Evolutionary conservation across 352 stramenopile genomes (phyloP), one percentile per base, ranked within the genome.

Genomic region (Aphanomyces cochlioides): DNA sequence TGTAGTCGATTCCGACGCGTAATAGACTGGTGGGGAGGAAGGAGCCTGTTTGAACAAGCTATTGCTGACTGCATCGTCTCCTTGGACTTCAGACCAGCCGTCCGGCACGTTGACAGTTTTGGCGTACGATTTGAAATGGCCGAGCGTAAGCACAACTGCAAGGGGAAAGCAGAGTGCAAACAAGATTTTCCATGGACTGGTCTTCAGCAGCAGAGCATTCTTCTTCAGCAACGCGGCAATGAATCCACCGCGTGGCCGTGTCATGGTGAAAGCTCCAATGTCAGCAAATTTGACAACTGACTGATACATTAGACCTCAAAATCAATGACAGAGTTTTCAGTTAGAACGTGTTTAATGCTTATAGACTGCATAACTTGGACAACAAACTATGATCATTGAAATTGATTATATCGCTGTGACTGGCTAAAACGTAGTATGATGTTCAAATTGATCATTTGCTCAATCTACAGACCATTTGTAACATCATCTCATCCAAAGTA

Each of bases 91-190:
- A 0, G 61, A 5, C 61, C 61, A 69, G 21, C 61, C 61, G 15
- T 19, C 41, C 6, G 61, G 61, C 10, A 61, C 40, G 21, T 63
- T 10, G 38, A 64, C 58, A n/a, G 54, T 41, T 10, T 40, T 40
- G 4, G 41, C 15, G 7, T 69, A 34, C 19, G 12, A 5, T 21
- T 69, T 69, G 8, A 64, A 40, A n/a, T 57, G 17, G 41, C 40
- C 40, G 38, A 93, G 79, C 47, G 88, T 28, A n/a, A 83, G 34
- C 45, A 93, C 80, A 67, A 87, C 89, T 68, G 82, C 47, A 21
- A 90, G 72, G 28, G 85, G 85, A 3, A 83, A 78, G 47, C 90
- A 53, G 56, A 90, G 60, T 69, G 92, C 85, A 39, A 89, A 79
- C 40, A 84, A 37, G 37, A 72, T 40, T 6, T 38, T 17, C 10